A percentile compares a stretch with the other conserved stretches of the same genome.
phyloP scores from a whole-genome alignment of 1,284 basidiomycete genomes.

The Cutaneotrichosporon arboriforme region DNA sequence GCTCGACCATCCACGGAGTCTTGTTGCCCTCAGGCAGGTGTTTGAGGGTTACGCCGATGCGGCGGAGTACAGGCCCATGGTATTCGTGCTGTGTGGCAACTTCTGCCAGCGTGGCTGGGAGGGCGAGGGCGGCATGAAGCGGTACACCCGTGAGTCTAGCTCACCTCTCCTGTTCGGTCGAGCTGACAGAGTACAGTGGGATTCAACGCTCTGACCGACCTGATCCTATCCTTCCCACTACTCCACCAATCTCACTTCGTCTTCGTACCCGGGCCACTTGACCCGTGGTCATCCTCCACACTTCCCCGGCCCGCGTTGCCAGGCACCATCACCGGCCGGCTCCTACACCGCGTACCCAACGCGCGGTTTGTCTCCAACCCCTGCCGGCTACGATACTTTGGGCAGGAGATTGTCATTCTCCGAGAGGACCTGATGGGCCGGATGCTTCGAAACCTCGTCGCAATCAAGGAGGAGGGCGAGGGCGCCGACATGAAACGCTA shows the following conservation, averaged over 20 bases:
- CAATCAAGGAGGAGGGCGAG: constrained; percentile 69
- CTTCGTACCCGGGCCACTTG: constrained; percentile 87
- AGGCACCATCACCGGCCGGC: constrained; percentile 61
- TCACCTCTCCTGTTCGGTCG: not conserved
- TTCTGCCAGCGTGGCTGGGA: constrained; percentile 82
- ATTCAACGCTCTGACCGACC: constrained; percentile 77
- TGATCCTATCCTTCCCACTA: constrained; percentile 77
- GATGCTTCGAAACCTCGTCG: constrained; percentile 86
- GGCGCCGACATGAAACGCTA: constrained; percentile 74
- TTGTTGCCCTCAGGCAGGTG: constrained; percentile 72
- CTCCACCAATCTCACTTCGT: constrained; percentile 79
- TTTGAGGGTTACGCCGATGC: constrained; percentile 85
- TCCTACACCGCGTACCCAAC: constrained; percentile 68
- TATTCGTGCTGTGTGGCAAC: constrained; percentile 91
- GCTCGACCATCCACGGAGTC: constrained; percentile 74
- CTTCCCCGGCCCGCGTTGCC: constrained; percentile 77
- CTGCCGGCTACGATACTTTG: constrained; percentile 89
- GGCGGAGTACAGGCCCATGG: constrained; percentile 73
- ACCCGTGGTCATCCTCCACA: constrained; percentile 70
- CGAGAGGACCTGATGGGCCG: constrained; percentile 89
- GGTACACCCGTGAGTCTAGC: constrained; percentile 66
- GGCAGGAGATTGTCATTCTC: constrained; percentile 91
- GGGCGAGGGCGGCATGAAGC: constrained; percentile 67
- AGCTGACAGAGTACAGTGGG: constrained; percentile 55
- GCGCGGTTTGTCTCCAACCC: constrained; percentile 84